Percentiles rank a stretch among this genome's conserved stretches.
Evolutionary conservation across 345 rosid genomes (phyloP).

Genomic region (Hirschfeldia incana): DNA sequence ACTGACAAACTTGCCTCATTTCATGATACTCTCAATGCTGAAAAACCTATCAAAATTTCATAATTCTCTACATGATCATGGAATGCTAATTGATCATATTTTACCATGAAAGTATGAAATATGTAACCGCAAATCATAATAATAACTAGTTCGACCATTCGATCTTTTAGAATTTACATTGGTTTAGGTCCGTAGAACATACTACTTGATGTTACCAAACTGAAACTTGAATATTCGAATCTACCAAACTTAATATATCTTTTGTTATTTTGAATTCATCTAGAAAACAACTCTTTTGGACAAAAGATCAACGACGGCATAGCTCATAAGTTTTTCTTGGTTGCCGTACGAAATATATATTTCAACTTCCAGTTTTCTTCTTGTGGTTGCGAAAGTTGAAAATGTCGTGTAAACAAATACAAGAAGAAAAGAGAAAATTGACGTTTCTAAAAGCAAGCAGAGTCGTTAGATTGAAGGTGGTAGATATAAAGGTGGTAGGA

Average conservation of each 20-base stretch:
- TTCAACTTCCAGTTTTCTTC: not conserved
- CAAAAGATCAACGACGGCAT: not conserved
- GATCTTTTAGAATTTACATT: too few species aligned
- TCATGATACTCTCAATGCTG: not conserved
- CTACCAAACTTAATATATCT: not conserved
- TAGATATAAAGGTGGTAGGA: conserved; percentile 17
- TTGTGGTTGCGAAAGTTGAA: not conserved
- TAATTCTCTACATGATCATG: not conserved
- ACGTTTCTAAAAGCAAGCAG: not conserved
- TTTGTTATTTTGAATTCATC: not conserved
- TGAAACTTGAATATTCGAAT: not conserved
- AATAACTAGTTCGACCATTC: not conserved
- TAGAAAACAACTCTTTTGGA: not conserved
- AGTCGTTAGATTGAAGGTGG: conserved; percentile 8
- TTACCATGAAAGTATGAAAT: not conserved
- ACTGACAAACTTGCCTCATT: not conserved
- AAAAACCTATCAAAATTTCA: not conserved
- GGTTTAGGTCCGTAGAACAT: not conserved
- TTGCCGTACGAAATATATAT: not conserved
- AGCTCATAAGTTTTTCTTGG: not conserved
- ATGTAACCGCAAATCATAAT: not conserved
- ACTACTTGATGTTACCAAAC: not conserved
- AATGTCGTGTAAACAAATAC: not conserved
- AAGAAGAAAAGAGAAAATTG: not conserved
- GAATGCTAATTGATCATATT: not conserved